Conservation (phyloP, 1,284 basidiomycete genomes). For the Ustilago nuda region DNA sequence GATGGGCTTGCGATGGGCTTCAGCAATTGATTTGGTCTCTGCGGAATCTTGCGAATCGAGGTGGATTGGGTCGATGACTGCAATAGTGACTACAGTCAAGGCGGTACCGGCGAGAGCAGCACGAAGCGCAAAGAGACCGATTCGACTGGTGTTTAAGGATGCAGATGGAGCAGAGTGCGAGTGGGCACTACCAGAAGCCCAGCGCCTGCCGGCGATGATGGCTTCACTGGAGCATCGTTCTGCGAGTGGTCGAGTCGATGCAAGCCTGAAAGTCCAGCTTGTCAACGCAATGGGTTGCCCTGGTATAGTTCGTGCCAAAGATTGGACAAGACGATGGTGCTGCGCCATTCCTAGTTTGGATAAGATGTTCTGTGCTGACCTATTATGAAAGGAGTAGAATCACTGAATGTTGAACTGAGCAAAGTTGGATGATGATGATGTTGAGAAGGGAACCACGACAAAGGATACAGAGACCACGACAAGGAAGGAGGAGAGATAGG, state of each 20-base stretch:
- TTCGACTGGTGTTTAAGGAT: neutral
- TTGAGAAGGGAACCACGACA: constrained; percentile 5
- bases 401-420: neutral
- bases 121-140: constrained; percentile 21
- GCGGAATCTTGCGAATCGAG: constrained; percentile 27
- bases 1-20: constrained; percentile 34
- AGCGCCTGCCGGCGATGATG: constrained; percentile 10
- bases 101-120: constrained; percentile 31
- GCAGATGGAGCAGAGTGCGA: neutral
- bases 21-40: constrained; percentile 23
- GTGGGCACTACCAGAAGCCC: constrained; percentile 15
- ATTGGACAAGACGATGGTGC: constrained; percentile 15
- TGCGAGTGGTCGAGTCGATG: constrained; percentile 6
- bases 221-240: neutral
- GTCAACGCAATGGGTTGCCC: constrained; percentile 9
- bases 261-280: constrained; percentile 19
- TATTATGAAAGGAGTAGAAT: neutral
- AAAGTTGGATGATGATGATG: neutral
- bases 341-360: constrained; percentile 26
- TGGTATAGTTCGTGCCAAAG: constrained; percentile 24
- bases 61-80: constrained; percentile 30
- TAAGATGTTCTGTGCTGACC: neutral
- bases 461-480: constrained; percentile 8
- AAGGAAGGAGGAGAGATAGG: neutral
- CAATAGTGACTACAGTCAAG: constrained; percentile 22